Base-by-base conservation (phyloP, 352 stramenopile species). In the Phytophthora pinifolia region DNA sequence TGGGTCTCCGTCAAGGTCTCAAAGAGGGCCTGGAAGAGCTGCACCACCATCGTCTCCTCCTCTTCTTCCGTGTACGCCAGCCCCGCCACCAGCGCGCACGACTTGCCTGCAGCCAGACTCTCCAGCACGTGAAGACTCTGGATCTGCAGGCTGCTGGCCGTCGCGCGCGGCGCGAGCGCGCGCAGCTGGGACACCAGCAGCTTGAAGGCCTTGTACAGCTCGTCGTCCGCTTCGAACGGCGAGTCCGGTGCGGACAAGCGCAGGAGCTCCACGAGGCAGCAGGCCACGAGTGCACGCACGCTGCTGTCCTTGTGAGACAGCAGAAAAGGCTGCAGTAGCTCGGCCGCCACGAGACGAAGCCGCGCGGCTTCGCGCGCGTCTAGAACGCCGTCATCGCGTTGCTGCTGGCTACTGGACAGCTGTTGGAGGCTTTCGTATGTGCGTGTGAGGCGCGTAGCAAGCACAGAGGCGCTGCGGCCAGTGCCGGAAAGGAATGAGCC, bases 181-280 rank as follows among this genome's bases (percentile, higher is more conserved):
- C 73, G 58, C 1, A 91, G 15, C 42, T 90, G 76, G 44, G 85
- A 65, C 15, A 89, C 45, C 36, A 95, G 55, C n/a, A 92, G 35
- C 56, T 87, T 59, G 47, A 93, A 90, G 0, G 74, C 79, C 6
- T 35, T 54, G 54, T 91, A 88, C 2, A 90, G 59, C 48, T 86
- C 76, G 34, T 90, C 74, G 13, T 73, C 71, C 7, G 79, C 85
- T 46, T 58, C 58, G 57, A 91, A 91, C 4, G 83, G 76, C 60
- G 78, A 79, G 29, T 88, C 75, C 0, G 83, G 83, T 6, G 78
- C 61, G 31, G 80, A 71, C 12, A 92, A 51, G 4, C 86, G 82
- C 45, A 93, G 39, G 8, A 90, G 46, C 25, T 96, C 83, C n/a
- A 72, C 79, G 13, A 92, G 67, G 33, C 82, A 92, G 38, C 80